Percentiles rank a stretch among this genome's conserved stretches.
Conservation (phyloP, 1,284 basidiomycete species). For the Spongiforma sp. region DNA sequence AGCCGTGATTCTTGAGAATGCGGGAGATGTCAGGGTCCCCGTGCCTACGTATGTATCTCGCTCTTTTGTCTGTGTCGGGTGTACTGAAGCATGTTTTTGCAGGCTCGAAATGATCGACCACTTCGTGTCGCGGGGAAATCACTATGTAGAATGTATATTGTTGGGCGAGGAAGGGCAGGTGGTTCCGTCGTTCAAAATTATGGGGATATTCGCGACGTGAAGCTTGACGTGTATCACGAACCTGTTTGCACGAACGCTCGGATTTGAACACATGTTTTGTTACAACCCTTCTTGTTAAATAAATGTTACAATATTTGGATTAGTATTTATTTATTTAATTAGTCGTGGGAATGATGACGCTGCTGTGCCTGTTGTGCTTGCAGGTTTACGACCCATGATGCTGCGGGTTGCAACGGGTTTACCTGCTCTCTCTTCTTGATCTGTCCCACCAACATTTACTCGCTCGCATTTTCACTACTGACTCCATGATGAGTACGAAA, state of each 20-base stretch:
- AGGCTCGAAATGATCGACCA: slow-evolving; percentile 83
- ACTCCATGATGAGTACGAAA: slow-evolving; percentile 20
- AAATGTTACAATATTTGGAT: too few species aligned
- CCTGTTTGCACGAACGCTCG: not conserved
- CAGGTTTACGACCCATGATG: not conserved
- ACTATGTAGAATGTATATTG: slow-evolving; percentile 86
- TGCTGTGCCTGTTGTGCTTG: slow-evolving; percentile 12
- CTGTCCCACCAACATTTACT: not conserved
- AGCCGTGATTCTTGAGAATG: slow-evolving; percentile 67
- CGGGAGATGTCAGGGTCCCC: slow-evolving; percentile 53
- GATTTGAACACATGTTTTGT: not conserved
- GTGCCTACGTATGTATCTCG: slow-evolving; percentile 58
- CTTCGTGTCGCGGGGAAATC: slow-evolving; percentile 75
- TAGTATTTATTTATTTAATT: slow-evolving; percentile 8
- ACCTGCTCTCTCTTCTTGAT: not conserved
- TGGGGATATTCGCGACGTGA: slow-evolving; percentile 81
- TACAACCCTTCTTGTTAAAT: too few species aligned
- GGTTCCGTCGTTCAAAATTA: slow-evolving; percentile 82
- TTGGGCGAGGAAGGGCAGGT: slow-evolving; percentile 79
- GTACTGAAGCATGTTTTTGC: slow-evolving; percentile 6
- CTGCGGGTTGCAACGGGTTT: slow-evolving; percentile 1
- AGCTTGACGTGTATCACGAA: not conserved
- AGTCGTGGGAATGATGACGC: slow-evolving; percentile 34
- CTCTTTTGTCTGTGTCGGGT: not conserved
- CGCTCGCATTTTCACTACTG: not conserved